Percentiles rank a stretch among this genome's conserved stretches.
Conservation (phyloP, 371 early-diverging fungal species). For the Lichtheimia corymbifera region DNA sequence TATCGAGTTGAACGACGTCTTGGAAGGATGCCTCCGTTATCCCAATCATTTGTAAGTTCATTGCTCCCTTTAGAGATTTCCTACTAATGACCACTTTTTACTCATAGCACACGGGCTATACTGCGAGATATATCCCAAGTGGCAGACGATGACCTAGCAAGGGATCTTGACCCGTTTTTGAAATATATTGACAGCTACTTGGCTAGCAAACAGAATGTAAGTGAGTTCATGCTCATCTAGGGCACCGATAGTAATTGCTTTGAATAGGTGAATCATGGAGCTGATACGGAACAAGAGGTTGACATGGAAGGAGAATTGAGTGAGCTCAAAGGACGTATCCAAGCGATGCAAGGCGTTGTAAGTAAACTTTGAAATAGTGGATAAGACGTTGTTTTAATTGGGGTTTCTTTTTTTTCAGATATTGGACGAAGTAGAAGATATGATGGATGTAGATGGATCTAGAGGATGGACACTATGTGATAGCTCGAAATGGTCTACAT, state of each 20-base stretch:
- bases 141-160: slow-evolving; percentile 17
- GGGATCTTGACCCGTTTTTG: slow-evolving; percentile 32
- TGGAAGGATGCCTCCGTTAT: slow-evolving; percentile 35
- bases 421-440: too few species aligned
- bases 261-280: slow-evolving; percentile 3
- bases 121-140: slow-evolving; percentile 23
- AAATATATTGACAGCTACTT: slow-evolving; percentile 37
- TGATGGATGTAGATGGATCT: background rate
- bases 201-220: slow-evolving; percentile 5
- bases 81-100: background rate
- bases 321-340: slow-evolving; percentile 22
- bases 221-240: background rate
- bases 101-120: slow-evolving; percentile 32
- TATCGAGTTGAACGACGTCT: slow-evolving; percentile 30
- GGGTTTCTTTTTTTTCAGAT: too few species aligned
- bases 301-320: slow-evolving; percentile 21
- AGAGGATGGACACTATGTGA: slow-evolving; percentile 30
- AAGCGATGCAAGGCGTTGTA: slow-evolving; percentile 18
- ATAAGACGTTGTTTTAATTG: too few species aligned
- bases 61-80: too few species aligned
- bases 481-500: slow-evolving; percentile 28
- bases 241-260: background rate
- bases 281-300: background rate
- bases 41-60: slow-evolving; percentile 43
- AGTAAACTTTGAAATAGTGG: background rate